These are phyloP conservation scores for Mycena latifolia DNA, from an alignment of 768 basidiomycete genomes.

Conservation along the genomic window DNA sequence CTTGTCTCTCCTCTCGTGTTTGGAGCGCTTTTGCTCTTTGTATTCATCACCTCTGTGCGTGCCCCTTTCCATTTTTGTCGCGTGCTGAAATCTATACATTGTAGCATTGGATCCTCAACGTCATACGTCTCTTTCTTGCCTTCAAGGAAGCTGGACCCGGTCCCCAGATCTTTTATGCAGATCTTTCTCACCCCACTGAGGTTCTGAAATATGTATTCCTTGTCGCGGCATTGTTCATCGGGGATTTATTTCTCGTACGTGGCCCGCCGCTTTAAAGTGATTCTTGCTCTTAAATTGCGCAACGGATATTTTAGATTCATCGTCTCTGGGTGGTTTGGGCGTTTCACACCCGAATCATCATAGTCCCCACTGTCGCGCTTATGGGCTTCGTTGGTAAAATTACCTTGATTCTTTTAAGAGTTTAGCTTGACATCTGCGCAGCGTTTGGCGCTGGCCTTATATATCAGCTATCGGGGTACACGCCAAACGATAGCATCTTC, in stretches of 20 bases:
- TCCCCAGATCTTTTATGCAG: conserved; percentile 1
- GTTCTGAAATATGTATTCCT: conserved; percentile 6
- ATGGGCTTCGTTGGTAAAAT: background rate
- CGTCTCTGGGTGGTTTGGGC: conserved; percentile 1
- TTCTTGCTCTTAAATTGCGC: too few relatives aligned
- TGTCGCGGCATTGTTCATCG: background rate
- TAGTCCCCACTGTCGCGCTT: conserved; percentile 4
- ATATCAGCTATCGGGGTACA: conserved; percentile 6
- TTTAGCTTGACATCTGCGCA: background rate
- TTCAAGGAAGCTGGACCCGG: background rate
- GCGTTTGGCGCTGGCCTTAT: conserved; percentile 4
- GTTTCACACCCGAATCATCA: background rate
- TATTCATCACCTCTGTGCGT: background rate
- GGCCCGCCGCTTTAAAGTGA: background rate
- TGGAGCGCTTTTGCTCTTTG: background rate
- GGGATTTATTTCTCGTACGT: conserved; percentile 2
- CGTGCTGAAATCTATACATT: background rate
- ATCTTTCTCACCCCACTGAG: conserved; percentile 9
- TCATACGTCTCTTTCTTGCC: conserved; percentile 7
- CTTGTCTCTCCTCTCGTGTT: background rate
- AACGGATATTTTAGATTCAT: conserved; percentile 7
- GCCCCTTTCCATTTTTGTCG: background rate
- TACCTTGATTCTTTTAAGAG: too few relatives aligned
- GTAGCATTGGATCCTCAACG: conserved; percentile 15
- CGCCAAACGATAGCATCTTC: conserved; percentile 2